A percentile compares a stretch with the other conserved stretches of the same genome.
phyloP scores from a whole-genome alignment of 2,329 filamentous ascomycete species.

The Trematosphaeria pertusa region DNA sequence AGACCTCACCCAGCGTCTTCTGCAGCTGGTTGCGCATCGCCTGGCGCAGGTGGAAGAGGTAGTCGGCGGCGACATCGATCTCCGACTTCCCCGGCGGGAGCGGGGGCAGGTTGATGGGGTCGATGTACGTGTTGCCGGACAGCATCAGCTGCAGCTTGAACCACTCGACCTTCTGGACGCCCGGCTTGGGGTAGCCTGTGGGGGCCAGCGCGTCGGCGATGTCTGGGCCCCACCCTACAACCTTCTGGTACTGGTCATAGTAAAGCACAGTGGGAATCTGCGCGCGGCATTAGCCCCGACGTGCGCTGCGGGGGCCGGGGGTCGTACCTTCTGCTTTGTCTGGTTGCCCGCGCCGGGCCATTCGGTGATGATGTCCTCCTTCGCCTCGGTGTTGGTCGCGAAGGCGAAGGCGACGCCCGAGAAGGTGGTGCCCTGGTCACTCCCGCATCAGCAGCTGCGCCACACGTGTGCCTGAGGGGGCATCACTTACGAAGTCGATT shows the following conservation, averaged over 20 bases:
- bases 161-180: constrained; percentile 99
- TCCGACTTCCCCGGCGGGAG: constrained; percentile 97
- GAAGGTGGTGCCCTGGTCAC: constrained; percentile 85
- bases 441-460: constrained; percentile 23
- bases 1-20: constrained; percentile 96
- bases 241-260: constrained; percentile 99
- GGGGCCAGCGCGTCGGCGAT: constrained; percentile 96
- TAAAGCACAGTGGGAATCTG: constrained; percentile 99
- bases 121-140: constrained; percentile 98
- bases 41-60: constrained; percentile 96
- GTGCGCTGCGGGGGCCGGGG: background rate
- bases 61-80: constrained; percentile 98
- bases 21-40: constrained; percentile 95
- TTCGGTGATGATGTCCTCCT: constrained; percentile 98
- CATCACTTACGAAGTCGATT: constrained; percentile 83
- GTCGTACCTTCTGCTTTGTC: constrained; percentile 91
- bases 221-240: constrained; percentile 99
- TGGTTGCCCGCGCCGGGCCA: constrained; percentile 98
- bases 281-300: constrained; percentile 3
- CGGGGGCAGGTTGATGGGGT: constrained; percentile 97
- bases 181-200: constrained; percentile 95
- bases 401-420: constrained; percentile 94
- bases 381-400: constrained; percentile 95
- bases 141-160: constrained; percentile 99
- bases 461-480: constrained; percentile 5